Evolutionary conservation across 2,329 filamentous ascomycete species (phyloP).

Genomic region (Clonostachys chloroleuca): DNA sequence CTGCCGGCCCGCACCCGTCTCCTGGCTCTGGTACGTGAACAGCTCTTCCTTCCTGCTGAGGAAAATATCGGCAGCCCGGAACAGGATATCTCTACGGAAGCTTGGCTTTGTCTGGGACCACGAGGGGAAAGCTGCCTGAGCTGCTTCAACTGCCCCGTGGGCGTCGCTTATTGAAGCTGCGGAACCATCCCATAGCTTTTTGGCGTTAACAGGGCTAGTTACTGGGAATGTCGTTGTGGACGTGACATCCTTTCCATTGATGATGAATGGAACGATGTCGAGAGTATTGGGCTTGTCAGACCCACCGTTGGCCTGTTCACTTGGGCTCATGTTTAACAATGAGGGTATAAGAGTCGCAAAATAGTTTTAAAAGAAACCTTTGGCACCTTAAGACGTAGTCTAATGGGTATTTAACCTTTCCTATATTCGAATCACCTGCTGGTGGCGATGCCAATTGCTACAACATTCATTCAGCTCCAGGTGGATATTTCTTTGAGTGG

Average conservation of each 20-base stretch:
- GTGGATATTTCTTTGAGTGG: too few relatives aligned
- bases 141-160: conserved; percentile 43
- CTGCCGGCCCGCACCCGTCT: conserved; percentile 31
- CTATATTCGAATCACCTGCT: too few relatives aligned
- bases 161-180: conserved; percentile 54
- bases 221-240: conserved; percentile 49
- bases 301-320: not conserved
- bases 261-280: conserved; percentile 30
- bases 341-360: too few relatives aligned
- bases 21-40: conserved; percentile 48
- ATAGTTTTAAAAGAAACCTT: too few relatives aligned
- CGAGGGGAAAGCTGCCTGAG: conserved; percentile 61
- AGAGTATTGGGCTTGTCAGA: not conserved
- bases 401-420: too few relatives aligned
- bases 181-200: conserved; percentile 49
- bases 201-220: conserved; percentile 46
- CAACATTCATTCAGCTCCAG: too few relatives aligned
- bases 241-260: conserved; percentile 36
- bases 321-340: too few relatives aligned
- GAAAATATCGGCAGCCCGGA: conserved; percentile 64
- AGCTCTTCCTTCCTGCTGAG: conserved; percentile 56
- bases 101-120: conserved; percentile 63
- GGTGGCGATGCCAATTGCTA: too few relatives aligned
- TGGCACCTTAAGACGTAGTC: too few relatives aligned
- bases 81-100: conserved; percentile 63